A percentile compares a stretch with the other conserved stretches of the same genome.
These are phyloP conservation scores for Parachaetomium inaequale DNA, from an alignment of 495 filamentous ascomycete species.

Conservation along the genomic window DNA sequence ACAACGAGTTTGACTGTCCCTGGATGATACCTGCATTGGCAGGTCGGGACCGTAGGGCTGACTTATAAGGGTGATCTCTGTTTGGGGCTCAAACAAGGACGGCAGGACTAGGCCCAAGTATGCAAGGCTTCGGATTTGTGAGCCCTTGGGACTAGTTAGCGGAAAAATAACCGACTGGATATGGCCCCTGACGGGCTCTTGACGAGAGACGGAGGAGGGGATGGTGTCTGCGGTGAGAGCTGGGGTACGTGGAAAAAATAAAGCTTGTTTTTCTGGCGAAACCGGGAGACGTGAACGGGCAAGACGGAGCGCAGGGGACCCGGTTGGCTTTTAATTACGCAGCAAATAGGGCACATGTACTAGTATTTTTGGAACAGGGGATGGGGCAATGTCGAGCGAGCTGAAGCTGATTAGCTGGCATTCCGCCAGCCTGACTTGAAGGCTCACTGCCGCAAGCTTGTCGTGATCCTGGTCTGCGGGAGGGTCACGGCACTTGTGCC, in stretches of 20 bases:
- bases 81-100: constrained; percentile 17
- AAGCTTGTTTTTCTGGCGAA: not conserved
- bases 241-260: not conserved
- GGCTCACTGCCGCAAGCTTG: constrained; percentile 7
- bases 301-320: not conserved
- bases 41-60: constrained; percentile 30
- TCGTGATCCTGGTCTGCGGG: not conserved
- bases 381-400: not conserved
- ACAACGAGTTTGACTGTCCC: constrained; percentile 4
- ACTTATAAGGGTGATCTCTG: constrained; percentile 29
- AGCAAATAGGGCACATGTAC: not conserved
- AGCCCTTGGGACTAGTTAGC: constrained; percentile 34
- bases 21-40: constrained; percentile 8
- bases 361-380: constrained; percentile 14
- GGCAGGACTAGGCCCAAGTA: constrained; percentile 22
- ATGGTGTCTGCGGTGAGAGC: not conserved
- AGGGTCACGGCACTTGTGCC: constrained; percentile 1
- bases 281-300: not conserved
- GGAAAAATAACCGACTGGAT: constrained; percentile 17
- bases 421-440: not conserved
- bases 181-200: not conserved
- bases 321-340: not conserved
- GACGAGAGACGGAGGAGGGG: not conserved
- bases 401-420: constrained; percentile 6
- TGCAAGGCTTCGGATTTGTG: constrained; percentile 33